Evolutionary conservation across 2,329 filamentous ascomycete species (phyloP), one percentile per base, ranked within the genome.

Genomic region (Microsporum canis): DNA sequence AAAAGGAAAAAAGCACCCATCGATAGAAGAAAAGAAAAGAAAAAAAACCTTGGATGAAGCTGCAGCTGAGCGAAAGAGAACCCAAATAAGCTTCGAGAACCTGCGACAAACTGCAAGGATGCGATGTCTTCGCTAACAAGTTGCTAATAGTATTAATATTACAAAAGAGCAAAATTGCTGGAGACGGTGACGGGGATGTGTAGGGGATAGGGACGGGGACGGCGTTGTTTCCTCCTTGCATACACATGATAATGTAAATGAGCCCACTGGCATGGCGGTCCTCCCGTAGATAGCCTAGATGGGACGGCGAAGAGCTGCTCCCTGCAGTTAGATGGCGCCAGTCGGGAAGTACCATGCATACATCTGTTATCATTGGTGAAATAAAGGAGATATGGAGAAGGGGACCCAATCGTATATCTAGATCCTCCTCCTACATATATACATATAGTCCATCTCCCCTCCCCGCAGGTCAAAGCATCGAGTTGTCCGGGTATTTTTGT

Each of bases 31-130:
- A 41, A n/a, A 41, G 39, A 43, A 5, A 39, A 5, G 2, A 43
- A 17, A 17, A 5, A 43, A 31, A 55, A 55, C 14, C 49, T 55
- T 10, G 49, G 49, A 55, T 49, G 33, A 55, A 55, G 49, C 49
- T 55, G 31, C 49, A 55, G 49, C 49, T 55, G 49, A 55, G 33
- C 49, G 33, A 55, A 55, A 55, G 12, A 34, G 49, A 55, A 34
- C 49, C 49, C 31, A 55, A 55, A 34, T 55, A 55, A 55, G 49
- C 49, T 55, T 55, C 49, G 31, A 33, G 31, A 55, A 55, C 29
- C 33, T 55, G 49, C 49, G 49, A 55, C 49, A 55, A 55, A 33
- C 31, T 55, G 31, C 49, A 55, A 36, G 49, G 49, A 55, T 55
- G 49, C 3, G 33, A 34, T 36, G 49, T 34, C 31, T 55, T 55